A percentile compares a stretch with the other conserved stretches of the same genome.
These are phyloP conservation scores for Kwoniella mangroviensis DNA, from an alignment of 768 basidiomycete genomes.

Conservation along the genomic window DNA sequence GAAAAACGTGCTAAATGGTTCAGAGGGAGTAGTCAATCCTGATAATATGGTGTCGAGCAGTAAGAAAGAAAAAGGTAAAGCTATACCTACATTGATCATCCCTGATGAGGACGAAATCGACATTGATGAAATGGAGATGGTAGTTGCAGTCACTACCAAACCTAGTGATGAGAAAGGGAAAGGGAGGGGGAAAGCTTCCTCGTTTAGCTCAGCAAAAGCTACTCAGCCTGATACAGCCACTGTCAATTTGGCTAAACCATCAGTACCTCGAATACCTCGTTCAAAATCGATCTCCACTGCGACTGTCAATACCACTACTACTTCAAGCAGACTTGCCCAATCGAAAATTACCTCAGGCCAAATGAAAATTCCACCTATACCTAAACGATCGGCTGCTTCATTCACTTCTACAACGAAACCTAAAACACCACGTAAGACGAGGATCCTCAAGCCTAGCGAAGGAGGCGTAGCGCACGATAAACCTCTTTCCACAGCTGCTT, in stretches of 20 bases:
- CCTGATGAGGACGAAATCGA: not conserved
- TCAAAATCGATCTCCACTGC: too few species aligned
- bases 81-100: constrained; percentile 1
- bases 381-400: not conserved
- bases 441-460: constrained; percentile 3
- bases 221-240: too few species aligned
- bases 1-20: not conserved
- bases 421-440: constrained; percentile 3
- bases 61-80: constrained; percentile 6
- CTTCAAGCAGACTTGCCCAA: too few species aligned
- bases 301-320: too few species aligned
- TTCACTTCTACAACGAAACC: not conserved
- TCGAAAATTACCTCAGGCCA: too few species aligned
- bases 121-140: not conserved
- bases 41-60: not conserved
- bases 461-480: constrained; percentile 8
- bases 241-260: too few species aligned
- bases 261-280: too few species aligned
- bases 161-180: not conserved
- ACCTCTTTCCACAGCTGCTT: not conserved
- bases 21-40: not conserved
- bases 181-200: too few species aligned
- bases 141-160: not conserved
- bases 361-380: too few species aligned
- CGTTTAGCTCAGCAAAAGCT: too few species aligned